Conservation (phyloP, 768 basidiomycete species). For the Termitomyces sp. region DNA sequence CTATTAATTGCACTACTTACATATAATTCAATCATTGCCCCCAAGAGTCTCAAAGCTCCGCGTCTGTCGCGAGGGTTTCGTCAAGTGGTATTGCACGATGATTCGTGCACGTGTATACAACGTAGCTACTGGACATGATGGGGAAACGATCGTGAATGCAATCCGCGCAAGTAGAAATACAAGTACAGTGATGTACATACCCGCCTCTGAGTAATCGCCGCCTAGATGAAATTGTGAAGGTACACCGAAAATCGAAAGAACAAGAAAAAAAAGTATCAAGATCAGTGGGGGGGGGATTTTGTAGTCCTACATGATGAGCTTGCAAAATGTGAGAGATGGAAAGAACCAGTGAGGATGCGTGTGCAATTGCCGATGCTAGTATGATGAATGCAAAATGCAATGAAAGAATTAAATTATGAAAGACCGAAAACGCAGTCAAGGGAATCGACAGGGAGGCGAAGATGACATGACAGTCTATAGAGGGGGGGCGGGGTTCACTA, state of each 20-base stretch:
- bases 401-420: slow-evolving; percentile 2
- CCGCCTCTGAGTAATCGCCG: background rate
- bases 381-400: slow-evolving; percentile 13
- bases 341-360: background rate
- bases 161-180: slow-evolving; percentile 5
- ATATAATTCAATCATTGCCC: background rate
- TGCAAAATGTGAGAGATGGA: too few relatives aligned
- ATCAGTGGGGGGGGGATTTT: background rate
- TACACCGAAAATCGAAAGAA: background rate
- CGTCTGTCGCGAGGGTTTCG: too few relatives aligned
- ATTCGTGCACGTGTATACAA: background rate
- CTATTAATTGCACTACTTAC: slow-evolving; percentile 2
- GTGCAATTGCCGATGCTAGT: background rate
- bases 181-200: slow-evolving; percentile 10
- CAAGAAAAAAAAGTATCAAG: background rate
- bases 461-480: background rate
- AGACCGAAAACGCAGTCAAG: background rate
- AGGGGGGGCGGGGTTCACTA: background rate
- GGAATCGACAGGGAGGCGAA: background rate
- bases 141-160: slow-evolving; percentile 1
- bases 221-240: background rate
- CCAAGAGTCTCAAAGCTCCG: background rate
- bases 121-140: background rate
- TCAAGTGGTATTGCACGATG: background rate
- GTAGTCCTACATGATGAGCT: background rate